Conservation (phyloP, 352 stramenopile species). For the Phytopythium mirpurense region DNA sequence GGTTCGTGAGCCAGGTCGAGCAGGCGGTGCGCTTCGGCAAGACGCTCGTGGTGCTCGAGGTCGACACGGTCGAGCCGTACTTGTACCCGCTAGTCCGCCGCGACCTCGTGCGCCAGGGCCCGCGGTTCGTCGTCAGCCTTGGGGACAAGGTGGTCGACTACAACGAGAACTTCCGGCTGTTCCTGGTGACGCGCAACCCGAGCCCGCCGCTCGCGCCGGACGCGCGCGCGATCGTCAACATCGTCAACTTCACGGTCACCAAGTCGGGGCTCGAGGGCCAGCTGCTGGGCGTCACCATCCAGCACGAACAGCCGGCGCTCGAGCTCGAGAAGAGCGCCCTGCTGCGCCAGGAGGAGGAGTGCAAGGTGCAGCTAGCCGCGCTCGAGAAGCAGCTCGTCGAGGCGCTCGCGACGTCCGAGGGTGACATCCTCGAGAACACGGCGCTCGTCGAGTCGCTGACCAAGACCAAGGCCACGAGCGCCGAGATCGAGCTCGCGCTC, state of each 20-base stretch:
- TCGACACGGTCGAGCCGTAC: constrained; percentile 90
- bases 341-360: constrained; percentile 91
- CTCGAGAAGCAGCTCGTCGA: constrained; percentile 94
- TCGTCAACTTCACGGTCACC: constrained; percentile 96
- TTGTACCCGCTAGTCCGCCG: constrained; percentile 90
- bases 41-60: constrained; percentile 91
- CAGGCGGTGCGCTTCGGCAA: constrained; percentile 96
- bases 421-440: constrained; percentile 95
- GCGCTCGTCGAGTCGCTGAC: constrained; percentile 93
- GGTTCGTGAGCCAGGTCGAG: constrained; percentile 91
- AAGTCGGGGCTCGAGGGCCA: constrained; percentile 91
- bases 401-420: constrained; percentile 89
- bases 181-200: constrained; percentile 90
- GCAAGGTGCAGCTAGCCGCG: constrained; percentile 90
- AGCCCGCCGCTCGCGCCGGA: constrained; percentile 85
- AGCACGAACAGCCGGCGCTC: constrained; percentile 92
- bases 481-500: constrained; percentile 89
- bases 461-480: constrained; percentile 89
- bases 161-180: constrained; percentile 93
- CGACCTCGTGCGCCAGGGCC: constrained; percentile 89
- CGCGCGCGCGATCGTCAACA: constrained; percentile 85
- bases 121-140: constrained; percentile 87
- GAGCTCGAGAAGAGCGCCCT: constrained; percentile 92
- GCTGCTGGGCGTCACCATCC: constrained; percentile 91
- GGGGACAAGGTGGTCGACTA: constrained; percentile 94